Evolutionary conservation across 2,329 filamentous ascomycete species (phyloP), one percentile per base, ranked within the genome.

Genomic region (Cercospora zeae-maydis): DNA sequence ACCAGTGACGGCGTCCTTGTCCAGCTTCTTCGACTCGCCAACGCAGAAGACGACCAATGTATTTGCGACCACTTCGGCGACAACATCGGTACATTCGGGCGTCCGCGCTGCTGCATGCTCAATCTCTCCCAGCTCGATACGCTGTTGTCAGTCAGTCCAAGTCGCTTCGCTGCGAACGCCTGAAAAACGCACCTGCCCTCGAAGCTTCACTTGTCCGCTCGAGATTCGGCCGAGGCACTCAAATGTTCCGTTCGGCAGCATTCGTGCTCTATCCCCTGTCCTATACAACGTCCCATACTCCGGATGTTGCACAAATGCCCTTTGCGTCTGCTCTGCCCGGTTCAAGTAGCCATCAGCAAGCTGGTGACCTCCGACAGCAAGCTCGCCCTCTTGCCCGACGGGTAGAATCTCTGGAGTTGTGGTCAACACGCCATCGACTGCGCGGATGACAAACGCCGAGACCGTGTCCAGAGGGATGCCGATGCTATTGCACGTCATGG

Each of bases 271-370:
- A 75, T 97, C 93, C 0, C 92, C 92, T 0, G 92, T 96, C 31
- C 90, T 84, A 75, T 97, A 97, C 0, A 96, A 78, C 3, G 82
- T 81, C 3, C 91, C 92, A 72, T 86, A 88, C 61, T 78, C 68
- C 0, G 81, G 77, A 27, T 88, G 86, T 0, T 86, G 73, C 13
- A 96, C 78, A 71, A 96, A 97, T 0, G 86, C 87, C 16, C 82
- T 79, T 0, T 80, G 78, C 0, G 91, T 96, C 72, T 95, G 87
- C 53, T 93, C 87, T 0, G 86, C 84, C 10, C 91, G 84, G 71
- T 96, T 96, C 57, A 96, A 81, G 73, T 97, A 97, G 7, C 86
- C 90, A 55, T 84, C 80, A 8, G 93, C 92, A 55, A 96, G 81
- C 70, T 97, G 93, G 57, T 84, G 77, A 0, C 93, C 93, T 9